Percentiles rank a stretch among this genome's conserved stretches.
Evolutionary conservation across 129 eudicot genomes (phyloP).

Genomic region (Tanacetum coccineum): DNA sequence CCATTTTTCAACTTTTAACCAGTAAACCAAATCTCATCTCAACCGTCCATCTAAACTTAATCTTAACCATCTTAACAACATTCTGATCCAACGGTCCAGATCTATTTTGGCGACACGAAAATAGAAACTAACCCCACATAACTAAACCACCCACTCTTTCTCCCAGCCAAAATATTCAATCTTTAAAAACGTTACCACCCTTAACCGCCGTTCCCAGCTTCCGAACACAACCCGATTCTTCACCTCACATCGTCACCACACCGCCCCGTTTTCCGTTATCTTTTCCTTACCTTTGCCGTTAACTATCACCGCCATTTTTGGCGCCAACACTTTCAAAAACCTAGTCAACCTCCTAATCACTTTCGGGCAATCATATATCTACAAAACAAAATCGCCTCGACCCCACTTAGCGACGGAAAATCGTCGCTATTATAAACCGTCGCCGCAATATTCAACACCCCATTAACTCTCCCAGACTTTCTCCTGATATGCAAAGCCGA

Average conservation of each 20-base stretch:
- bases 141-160: constrained; percentile 47
- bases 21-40: constrained; percentile 28
- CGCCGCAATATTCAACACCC: constrained; percentile 81
- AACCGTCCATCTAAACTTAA: constrained; percentile 32
- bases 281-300: no score
- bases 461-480: constrained; percentile 76
- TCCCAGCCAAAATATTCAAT: constrained; percentile 60
- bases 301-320: constrained; percentile 44
- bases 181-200: constrained; percentile 25
- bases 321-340: constrained; percentile 51
- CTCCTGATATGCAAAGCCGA: constrained; percentile 80
- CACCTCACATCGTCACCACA: constrained; percentile 44
- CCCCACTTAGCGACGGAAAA: constrained; percentile 32
- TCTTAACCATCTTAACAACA: constrained; percentile 33
- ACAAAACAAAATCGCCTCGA: constrained; percentile 53
- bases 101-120: constrained; percentile 52
- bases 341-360: constrained; percentile 35
- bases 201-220: constrained; percentile 62
- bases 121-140: no score
- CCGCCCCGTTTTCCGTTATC: no score
- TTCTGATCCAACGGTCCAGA: constrained; percentile 58
- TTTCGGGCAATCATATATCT: constrained; percentile 53
- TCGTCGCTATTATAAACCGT: constrained; percentile 46
- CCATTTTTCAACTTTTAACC: not conserved
- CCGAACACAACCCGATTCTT: no score